Base-by-base conservation (phyloP, 2,329 filamentous ascomycete species). In the Chaetomium olivaceum region DNA sequence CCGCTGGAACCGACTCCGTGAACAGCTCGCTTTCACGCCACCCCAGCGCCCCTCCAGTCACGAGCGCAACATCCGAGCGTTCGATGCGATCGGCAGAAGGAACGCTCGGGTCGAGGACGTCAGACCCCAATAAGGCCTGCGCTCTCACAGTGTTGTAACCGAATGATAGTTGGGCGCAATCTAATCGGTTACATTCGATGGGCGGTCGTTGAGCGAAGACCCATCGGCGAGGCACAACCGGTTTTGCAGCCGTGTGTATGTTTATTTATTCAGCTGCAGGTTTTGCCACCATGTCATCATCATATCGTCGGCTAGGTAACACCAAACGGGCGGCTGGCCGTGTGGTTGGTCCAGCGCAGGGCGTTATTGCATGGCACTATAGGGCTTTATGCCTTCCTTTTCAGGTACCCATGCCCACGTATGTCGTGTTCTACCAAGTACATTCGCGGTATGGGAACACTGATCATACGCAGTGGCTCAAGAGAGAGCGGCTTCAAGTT, bases 101-200 rank as follows among this genome's bases (percentile, higher is more conserved):
- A 16, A 55, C 6, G 59, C 48, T 50, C 23, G 50, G 16, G 27
- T 46, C 27, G 21, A 25, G 33, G 25, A 4, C 25, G 29, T 3
- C 29, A n/a, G 29, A 48, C 14, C 25, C 36, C 23, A 58, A 23
- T 5, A 31, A 19, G 31, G n/a, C n/a, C 43, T 23, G 9, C 29
- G 9, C 51, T n/a, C n/a, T n/a, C n/a, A n/a, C n/a, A n/a, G n/a
- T n/a, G 12, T 21, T 12, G 21, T 12, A 33, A 21, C 4, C 54
- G 11, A 58, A 51, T 5, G 4, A 14, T 21, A 51, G 4, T 51
- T 50, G 36, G 50, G 56, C 46, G 48, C 62, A 64, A 59, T 64
- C 31, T 59, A 36, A 14, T 48, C 50, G 62, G 56, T 64, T 63
- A 54, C 62, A 60, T 54, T 33, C n/a, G 1, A 46, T n/a, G 14